These are phyloP conservation scores for Cryptococcus sp. DNA, from an alignment of 1,284 basidiomycete genomes.

Conservation along the genomic window DNA sequence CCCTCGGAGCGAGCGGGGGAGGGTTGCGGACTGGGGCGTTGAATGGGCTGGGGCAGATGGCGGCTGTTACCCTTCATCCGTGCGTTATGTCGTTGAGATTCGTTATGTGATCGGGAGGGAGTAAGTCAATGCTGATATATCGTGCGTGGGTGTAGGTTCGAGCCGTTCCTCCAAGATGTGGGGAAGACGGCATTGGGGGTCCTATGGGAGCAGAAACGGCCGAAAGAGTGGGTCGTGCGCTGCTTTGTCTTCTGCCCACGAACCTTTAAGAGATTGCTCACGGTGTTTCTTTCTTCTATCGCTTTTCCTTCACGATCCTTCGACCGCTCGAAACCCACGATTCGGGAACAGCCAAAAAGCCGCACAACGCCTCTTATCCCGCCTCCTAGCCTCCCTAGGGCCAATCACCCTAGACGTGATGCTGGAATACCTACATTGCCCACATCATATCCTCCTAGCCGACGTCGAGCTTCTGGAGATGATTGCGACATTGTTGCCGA, in stretches of 20 bases:
- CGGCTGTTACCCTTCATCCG: slow-evolving; percentile 30
- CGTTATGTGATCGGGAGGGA: neutral
- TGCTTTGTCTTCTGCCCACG: neutral
- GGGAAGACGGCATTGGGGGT: slow-evolving; percentile 22
- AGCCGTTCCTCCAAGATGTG: slow-evolving; percentile 26
- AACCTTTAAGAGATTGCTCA: neutral
- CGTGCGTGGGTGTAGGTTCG: slow-evolving; percentile 23
- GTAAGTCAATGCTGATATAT: neutral
- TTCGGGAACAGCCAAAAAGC: slow-evolving; percentile 16
- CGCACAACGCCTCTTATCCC: slow-evolving; percentile 28
- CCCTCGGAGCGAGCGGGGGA: neutral
- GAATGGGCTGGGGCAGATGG: slow-evolving; percentile 31
- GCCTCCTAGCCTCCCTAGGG: slow-evolving; percentile 32
- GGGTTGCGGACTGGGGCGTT: slow-evolving; percentile 12
- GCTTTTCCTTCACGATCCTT: too few relatives aligned
- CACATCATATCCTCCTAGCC: slow-evolving; percentile 26
- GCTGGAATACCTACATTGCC: slow-evolving; percentile 32
- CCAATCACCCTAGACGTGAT: slow-evolving; percentile 34
- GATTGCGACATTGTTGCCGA: slow-evolving; percentile 35
- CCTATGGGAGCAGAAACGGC: slow-evolving; percentile 8
- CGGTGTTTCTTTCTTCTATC: neutral
- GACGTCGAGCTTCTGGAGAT: slow-evolving; percentile 34
- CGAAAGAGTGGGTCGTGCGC: slow-evolving; percentile 19
- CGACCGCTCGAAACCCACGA: neutral
- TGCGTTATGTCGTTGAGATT: slow-evolving; percentile 7